A percentile compares a stretch with the other conserved stretches of the same genome.
phyloP scores from a whole-genome alignment of 2,329 filamentous ascomycete species.

The Celoporthe dispersa region DNA sequence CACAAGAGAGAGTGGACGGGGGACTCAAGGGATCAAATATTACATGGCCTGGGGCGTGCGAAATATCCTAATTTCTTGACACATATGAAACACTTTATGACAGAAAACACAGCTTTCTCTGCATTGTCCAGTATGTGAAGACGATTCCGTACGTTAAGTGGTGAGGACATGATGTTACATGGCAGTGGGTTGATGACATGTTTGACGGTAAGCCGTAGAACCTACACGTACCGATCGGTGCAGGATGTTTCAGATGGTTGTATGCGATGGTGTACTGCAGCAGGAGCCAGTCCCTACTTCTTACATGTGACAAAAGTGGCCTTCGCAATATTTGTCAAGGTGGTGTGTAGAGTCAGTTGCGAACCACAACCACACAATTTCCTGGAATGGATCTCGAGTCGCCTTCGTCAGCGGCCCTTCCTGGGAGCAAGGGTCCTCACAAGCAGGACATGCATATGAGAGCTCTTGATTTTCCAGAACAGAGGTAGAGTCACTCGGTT shows the following conservation, averaged over 20 bases:
- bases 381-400: not conserved
- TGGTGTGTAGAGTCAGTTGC: not conserved
- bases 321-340: too few species aligned
- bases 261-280: not conserved
- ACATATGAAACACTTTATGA: constrained; percentile 8
- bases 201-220: too few species aligned
- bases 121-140: not conserved
- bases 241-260: too few species aligned
- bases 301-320: too few species aligned
- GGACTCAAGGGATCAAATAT: not conserved
- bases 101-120: not conserved
- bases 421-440: too few species aligned
- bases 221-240: too few species aligned
- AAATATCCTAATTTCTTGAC: constrained; percentile 19
- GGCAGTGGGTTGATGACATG: not conserved
- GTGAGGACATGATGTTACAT: not conserved
- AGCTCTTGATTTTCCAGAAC: not conserved
- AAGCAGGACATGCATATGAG: not conserved
- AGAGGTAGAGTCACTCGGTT: not conserved
- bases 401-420: not conserved
- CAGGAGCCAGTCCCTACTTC: not conserved
- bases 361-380: not conserved
- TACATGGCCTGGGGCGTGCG: constrained; percentile 6
- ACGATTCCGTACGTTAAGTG: not conserved
- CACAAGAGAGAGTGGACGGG: not conserved